Evolutionary conservation across 345 rosid species (phyloP).

Genomic region (Turritis glabra): DNA sequence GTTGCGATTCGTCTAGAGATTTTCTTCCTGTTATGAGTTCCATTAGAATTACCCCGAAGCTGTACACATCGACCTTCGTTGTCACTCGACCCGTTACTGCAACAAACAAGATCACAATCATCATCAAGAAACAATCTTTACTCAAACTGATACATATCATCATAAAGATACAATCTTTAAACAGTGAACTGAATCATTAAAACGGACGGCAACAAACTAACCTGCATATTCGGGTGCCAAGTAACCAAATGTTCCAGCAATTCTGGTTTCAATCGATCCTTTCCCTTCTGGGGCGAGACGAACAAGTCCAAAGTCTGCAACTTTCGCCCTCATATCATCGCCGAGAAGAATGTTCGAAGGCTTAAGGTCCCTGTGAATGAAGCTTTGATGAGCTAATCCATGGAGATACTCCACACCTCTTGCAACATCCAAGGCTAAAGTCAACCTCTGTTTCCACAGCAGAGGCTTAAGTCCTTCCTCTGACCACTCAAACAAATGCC

Average conservation of each 20-base stretch:
- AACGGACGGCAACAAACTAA: constrained; percentile 16
- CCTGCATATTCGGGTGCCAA: constrained; percentile 96
- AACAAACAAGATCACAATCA: constrained; percentile 6
- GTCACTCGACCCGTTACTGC: constrained; percentile 96
- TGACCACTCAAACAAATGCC: constrained; percentile 66
- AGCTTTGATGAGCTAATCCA: constrained; percentile 85
- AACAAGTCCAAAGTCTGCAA: constrained; percentile 87
- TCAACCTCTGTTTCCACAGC: constrained; percentile 76
- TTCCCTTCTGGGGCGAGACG: constrained; percentile 93
- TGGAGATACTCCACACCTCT: constrained; percentile 96
- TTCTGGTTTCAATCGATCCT: constrained; percentile 76
- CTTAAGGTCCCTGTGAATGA: constrained; percentile 86
- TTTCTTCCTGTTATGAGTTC: constrained; percentile 90
- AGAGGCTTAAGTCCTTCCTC: constrained; percentile 64
- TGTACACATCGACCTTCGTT: constrained; percentile 84
- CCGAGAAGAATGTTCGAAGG: constrained; percentile 93
- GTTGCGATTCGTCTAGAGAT: constrained; percentile 83
- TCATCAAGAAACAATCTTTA: constrained; percentile 4
- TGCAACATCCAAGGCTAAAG: constrained; percentile 86
- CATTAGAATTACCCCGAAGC: constrained; percentile 94
- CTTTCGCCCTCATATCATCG: constrained; percentile 91
- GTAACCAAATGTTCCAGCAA: constrained; percentile 96
- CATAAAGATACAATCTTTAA: neutral
- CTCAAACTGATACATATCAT: neutral
- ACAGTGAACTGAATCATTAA: neutral